These are phyloP conservation scores for Phytophthora lateralis DNA, from an alignment of 352 stramenopile genomes.

Conservation along the genomic window DNA sequence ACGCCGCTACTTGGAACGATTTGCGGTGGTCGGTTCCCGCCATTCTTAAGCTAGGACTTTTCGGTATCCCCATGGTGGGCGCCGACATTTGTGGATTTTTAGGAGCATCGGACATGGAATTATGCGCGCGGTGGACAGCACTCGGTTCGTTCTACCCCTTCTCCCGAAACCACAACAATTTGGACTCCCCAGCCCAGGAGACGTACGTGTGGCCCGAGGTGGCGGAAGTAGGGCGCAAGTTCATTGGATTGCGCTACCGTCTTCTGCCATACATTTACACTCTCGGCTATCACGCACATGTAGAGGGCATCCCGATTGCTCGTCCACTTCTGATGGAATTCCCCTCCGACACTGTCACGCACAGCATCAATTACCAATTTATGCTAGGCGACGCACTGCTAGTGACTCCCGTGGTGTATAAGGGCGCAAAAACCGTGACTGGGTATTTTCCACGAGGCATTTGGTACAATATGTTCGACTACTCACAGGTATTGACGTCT, in stretches of 20 bases:
- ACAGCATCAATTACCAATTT: slow-evolving; percentile 59
- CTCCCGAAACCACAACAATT: slow-evolving; percentile 83
- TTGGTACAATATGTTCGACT: slow-evolving; percentile 71
- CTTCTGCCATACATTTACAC: slow-evolving; percentile 85
- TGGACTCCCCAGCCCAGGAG: slow-evolving; percentile 55
- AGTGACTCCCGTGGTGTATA: slow-evolving; percentile 59
- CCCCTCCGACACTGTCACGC: slow-evolving; percentile 42
- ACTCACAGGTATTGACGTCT: slow-evolving; percentile 23
- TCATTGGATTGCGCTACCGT: slow-evolving; percentile 75
- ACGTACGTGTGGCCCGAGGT: slow-evolving; percentile 71
- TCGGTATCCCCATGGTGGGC: slow-evolving; percentile 83
- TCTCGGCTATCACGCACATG: slow-evolving; percentile 63
- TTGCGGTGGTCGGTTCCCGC: slow-evolving; percentile 67
- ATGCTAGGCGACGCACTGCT: slow-evolving; percentile 54
- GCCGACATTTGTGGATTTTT: slow-evolving; percentile 81
- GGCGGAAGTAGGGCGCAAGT: slow-evolving; percentile 51
- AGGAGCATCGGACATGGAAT: slow-evolving; percentile 57
- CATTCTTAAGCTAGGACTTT: slow-evolving; percentile 78
- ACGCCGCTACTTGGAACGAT: slow-evolving; percentile 80
- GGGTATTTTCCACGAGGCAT: slow-evolving; percentile 49
- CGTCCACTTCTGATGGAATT: slow-evolving; percentile 74
- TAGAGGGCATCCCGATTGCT: slow-evolving; percentile 49
- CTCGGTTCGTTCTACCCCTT: slow-evolving; percentile 83
- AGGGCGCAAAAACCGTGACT: slow-evolving; percentile 49
- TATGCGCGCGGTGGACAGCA: slow-evolving; percentile 82